Evolutionary conservation across 2,329 filamentous ascomycete genomes (phyloP).

Genomic region (Cytospora mali): DNA sequence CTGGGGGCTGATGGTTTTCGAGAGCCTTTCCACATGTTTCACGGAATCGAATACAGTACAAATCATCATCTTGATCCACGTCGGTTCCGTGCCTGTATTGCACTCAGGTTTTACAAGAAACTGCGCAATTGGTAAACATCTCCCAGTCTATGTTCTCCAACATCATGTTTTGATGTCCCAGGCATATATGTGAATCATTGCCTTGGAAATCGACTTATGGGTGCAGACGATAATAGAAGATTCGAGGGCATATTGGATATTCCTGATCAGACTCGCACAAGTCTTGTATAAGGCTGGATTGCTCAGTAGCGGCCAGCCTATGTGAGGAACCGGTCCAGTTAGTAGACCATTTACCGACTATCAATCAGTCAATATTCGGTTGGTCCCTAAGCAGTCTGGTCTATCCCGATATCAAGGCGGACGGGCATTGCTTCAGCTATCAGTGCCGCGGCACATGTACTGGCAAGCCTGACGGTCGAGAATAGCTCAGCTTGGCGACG

Average conservation of each 20-base stretch:
- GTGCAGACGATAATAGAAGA: no score
- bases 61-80: not conserved
- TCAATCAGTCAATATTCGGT: not conserved
- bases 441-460: not conserved
- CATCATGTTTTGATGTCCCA: no score
- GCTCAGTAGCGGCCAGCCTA: not conserved
- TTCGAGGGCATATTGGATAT: no score
- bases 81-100: not conserved
- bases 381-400: not conserved
- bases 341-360: no score
- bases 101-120: not conserved
- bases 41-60: not conserved
- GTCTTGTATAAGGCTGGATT: no score
- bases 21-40: not conserved
- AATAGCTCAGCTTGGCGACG: not conserved
- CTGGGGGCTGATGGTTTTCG: not conserved
- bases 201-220: no score
- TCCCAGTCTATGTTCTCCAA: not conserved
- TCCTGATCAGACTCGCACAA: no score
- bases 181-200: no score
- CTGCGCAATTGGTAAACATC: not conserved
- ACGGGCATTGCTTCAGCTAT: not conserved
- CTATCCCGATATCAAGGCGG: not conserved
- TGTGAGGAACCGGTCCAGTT: not conserved
- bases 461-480: not conserved